These are phyloP conservation scores for Picea glauca DNA, from an alignment of 75 land plant species.

Conservation along the genomic window DNA sequence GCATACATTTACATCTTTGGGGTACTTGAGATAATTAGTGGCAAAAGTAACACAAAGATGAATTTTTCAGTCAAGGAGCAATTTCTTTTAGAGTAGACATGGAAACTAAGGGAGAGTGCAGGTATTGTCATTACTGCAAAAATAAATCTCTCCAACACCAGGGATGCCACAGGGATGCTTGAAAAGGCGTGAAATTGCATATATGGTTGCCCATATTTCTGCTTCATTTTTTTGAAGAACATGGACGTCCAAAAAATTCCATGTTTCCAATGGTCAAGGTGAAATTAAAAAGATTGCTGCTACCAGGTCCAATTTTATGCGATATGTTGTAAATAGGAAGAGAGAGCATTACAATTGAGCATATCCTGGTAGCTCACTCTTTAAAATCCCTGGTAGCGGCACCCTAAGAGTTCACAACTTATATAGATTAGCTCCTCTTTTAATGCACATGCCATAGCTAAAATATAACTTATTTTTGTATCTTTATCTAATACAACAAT, in stretches of 20 bases:
- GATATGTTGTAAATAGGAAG: conserved; percentile 8
- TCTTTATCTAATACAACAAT: too few relatives aligned
- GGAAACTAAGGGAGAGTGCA: too few relatives aligned
- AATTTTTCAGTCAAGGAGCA: too few relatives aligned
- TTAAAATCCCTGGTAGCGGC: conserved; percentile 20
- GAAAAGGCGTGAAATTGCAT: conserved; percentile 3
- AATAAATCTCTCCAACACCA: too few relatives aligned
- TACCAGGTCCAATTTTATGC: background rate
- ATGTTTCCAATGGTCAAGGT: conserved; percentile 1
- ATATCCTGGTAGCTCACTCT: conserved; percentile 10
- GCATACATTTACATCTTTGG: too few relatives aligned
- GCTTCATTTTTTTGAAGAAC: conserved; percentile 4
- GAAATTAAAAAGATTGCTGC: background rate
- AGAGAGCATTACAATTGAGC: conserved; percentile 3
- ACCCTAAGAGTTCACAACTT: conserved; percentile 23
- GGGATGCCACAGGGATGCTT: too few relatives aligned
- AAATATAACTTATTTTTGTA: background rate
- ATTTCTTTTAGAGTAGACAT: too few relatives aligned
- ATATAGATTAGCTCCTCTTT: conserved; percentile 5
- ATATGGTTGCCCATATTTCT: conserved; percentile 2
- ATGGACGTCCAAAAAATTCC: conserved; percentile 3
- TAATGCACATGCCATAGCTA: background rate
- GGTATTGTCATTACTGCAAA: too few relatives aligned
- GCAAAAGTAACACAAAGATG: too few relatives aligned
- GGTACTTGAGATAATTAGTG: too few relatives aligned